Base-by-base conservation (phyloP, 306 rosid genomes). In the Luffa aegyptiaca region DNA sequence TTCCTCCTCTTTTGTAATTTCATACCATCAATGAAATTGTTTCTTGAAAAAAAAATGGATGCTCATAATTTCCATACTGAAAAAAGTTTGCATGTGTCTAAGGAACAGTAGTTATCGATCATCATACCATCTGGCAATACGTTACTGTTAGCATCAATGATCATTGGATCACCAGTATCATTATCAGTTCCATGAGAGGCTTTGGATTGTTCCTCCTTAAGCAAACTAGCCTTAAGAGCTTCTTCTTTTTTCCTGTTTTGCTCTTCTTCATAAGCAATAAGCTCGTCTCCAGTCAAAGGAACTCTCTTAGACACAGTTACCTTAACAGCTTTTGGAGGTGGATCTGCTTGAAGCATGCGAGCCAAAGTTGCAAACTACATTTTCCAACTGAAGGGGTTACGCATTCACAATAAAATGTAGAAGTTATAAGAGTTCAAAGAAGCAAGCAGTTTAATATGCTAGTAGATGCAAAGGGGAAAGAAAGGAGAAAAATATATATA, bases 321-420 rank as follows among this genome's bases (percentile, higher is more conserved):
- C 83, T 95, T 95, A 85, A 93, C 99, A 79, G 99, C 99, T 88
- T 95, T 95, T 79, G 99, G 99, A 81, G 99, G 97, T 10, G 97
- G 99, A 82, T 91, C 97, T 64, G 97, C 93, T 82, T 95, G 99
- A 83, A 95, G 99, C 89, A 93, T 91, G 71, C 93, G 99, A 82
- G 97, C 99, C 88, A 93, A 89, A 3, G 97, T 90, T 79, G 90
- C 97, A 86, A 88, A 95, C 99, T 94, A 82, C 85, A 82, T 42
- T 80, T 71, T 80, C 59, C 59, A 81, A 48, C 68, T 58, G 48
- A 83, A 62, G 61, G 55, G 57, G 64, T 57, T 82, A 68, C 48
- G 6, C 61, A 62, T 42, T 41, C 68, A 62, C 58, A 78, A 42
- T 59, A 78, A 1, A 68, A 37, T 20, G 80, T 80, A 82, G 37